These are phyloP conservation scores for Avena atlantica DNA, from an alignment of 176 grass and related monocot genomes.

Conservation along the genomic window DNA sequence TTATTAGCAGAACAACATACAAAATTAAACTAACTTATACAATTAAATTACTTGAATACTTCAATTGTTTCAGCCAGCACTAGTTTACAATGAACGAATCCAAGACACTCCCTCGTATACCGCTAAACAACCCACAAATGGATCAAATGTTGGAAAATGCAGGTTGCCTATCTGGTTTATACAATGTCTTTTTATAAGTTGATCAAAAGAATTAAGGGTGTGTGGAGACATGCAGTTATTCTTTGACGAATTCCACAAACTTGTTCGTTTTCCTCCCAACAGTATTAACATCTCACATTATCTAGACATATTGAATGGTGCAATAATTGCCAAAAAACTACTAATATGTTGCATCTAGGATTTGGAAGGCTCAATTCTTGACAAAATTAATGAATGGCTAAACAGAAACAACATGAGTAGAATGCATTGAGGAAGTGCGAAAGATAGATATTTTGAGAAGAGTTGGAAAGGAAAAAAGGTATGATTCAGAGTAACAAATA, in stretches of 20 bases:
- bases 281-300: background rate
- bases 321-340: background rate
- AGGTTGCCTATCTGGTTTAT: background rate
- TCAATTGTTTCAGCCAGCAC: background rate
- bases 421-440: background rate
- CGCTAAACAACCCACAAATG: too few relatives aligned
- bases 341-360: background rate
- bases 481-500: background rate
- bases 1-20: background rate
- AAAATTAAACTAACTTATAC: background rate
- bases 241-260: background rate
- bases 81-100: background rate
- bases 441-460: background rate
- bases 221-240: background rate
- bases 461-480: background rate
- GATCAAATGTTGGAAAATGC: too few relatives aligned
- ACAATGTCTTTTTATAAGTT: background rate
- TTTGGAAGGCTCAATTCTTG: background rate
- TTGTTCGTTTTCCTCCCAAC: background rate
- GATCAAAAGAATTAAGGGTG: background rate
- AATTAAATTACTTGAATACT: background rate
- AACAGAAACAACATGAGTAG: background rate
- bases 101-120: too few relatives aligned
- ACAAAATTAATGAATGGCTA: background rate
- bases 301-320: background rate